Conservation (phyloP, 1,139 yeast genomes). For the Saccharomycopsis hybrid region DNA sequence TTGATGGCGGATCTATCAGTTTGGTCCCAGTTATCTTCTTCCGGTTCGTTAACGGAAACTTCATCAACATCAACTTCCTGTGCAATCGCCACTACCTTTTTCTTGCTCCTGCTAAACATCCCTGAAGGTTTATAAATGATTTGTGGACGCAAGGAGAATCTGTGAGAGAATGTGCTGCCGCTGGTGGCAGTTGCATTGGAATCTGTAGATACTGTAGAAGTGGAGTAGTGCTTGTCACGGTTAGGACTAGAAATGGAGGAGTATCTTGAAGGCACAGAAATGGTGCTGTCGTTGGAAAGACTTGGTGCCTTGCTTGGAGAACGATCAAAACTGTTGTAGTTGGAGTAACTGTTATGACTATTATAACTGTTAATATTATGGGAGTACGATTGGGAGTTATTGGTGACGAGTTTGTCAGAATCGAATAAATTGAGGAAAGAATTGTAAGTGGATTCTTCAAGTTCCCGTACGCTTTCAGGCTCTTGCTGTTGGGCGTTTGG, state of each 20-base stretch:
- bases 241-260: background rate
- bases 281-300: background rate
- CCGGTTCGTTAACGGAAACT: background rate
- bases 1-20: conserved; percentile 33
- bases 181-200: background rate
- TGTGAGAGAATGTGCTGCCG: background rate
- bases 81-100: background rate
- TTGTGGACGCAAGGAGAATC: background rate
- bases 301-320: background rate
- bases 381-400: background rate
- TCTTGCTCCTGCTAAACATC: background rate
- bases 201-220: background rate
- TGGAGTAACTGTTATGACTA: background rate
- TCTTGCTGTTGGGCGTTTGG: background rate
- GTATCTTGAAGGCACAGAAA: background rate
- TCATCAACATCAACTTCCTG: background rate
- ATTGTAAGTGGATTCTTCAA: conserved; percentile 17
- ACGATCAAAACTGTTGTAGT: background rate
- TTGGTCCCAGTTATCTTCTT: background rate
- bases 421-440: conserved; percentile 16
- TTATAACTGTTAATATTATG: background rate
- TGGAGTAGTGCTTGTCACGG: background rate
- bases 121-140: background rate
- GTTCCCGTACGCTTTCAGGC: background rate
- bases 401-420: background rate